phyloP scores from a whole-genome alignment of 495 filamentous ascomycete species.

The Parathielavia hyrcaniae region DNA sequence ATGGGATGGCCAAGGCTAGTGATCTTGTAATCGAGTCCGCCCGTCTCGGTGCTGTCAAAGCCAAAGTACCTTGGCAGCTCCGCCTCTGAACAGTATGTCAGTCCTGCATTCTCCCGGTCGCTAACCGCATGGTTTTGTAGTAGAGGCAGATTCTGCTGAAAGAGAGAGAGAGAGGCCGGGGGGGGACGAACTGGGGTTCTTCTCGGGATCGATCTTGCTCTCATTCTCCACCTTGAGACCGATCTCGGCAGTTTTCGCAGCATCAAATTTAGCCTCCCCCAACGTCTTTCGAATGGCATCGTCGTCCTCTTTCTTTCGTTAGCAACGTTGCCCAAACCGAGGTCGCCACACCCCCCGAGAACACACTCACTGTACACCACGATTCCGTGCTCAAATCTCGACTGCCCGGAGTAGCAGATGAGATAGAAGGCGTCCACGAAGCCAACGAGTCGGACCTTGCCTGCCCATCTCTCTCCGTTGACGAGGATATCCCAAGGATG shows the following conservation, averaged over 20 bases:
- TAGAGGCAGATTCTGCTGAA: too few species aligned
- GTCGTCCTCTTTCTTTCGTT: slow-evolving; percentile 31
- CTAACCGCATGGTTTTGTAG: too few species aligned
- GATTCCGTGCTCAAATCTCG: slow-evolving; percentile 38
- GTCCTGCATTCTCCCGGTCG: neutral
- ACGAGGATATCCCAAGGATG: slow-evolving; percentile 41
- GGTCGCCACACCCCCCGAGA: too few species aligned
- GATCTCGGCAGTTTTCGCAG: slow-evolving; percentile 19
- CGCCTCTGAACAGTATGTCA: too few species aligned
- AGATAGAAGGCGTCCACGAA: slow-evolving; percentile 41
- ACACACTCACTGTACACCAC: slow-evolving; percentile 39
- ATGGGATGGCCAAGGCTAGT: slow-evolving; percentile 35
- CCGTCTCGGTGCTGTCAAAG: slow-evolving; percentile 26
- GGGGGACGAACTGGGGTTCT: neutral
- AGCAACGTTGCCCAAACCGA: too few species aligned
- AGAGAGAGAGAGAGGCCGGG: too few species aligned
- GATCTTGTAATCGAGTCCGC: slow-evolving; percentile 33
- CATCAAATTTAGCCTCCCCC: slow-evolving; percentile 17
- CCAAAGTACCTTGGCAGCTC: slow-evolving; percentile 29
- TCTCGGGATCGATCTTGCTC: slow-evolving; percentile 8
- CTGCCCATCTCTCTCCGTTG: slow-evolving; percentile 37
- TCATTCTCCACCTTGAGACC: slow-evolving; percentile 23
- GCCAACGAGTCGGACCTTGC: slow-evolving; percentile 38
- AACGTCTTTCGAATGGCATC: slow-evolving; percentile 32
- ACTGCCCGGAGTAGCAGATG: slow-evolving; percentile 37